phyloP scores from a whole-genome alignment of 768 basidiomycete species.

The Hypsizygus marmoreus region DNA sequence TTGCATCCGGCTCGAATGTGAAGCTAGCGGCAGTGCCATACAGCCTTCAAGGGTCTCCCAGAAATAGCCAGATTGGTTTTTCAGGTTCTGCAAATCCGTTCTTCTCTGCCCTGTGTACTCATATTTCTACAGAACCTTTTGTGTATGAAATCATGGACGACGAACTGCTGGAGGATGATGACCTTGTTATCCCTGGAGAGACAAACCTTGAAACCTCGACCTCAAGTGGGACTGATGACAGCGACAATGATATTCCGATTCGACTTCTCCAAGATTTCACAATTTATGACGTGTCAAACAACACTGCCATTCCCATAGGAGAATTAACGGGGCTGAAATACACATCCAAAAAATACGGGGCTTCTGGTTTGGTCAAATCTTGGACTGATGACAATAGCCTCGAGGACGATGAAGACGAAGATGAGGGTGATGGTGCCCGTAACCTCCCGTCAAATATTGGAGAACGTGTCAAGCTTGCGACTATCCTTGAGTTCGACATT shows the following conservation, averaged over 20 bases:
- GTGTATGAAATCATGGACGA: slow-evolving; percentile 22
- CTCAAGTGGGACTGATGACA: slow-evolving; percentile 22
- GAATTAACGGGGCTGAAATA: slow-evolving; percentile 37
- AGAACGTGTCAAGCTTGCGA: slow-evolving; percentile 38
- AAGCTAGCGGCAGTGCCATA: slow-evolving; percentile 6
- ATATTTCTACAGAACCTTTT: slow-evolving; percentile 6
- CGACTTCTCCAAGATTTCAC: slow-evolving; percentile 56
- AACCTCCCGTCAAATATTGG: slow-evolving; percentile 17
- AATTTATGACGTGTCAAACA: slow-evolving; percentile 45
- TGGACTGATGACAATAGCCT: no score
- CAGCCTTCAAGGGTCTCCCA: not conserved
- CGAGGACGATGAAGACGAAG: slow-evolving; percentile 24
- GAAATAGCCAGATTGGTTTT: not conserved
- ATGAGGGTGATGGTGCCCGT: slow-evolving; percentile 34
- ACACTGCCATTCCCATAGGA: slow-evolving; percentile 40
- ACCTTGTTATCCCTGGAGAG: slow-evolving; percentile 48
- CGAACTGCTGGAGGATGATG: slow-evolving; percentile 40
- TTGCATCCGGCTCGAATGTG: slow-evolving; percentile 16
- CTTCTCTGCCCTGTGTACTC: no score
- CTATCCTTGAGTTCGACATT: slow-evolving; percentile 48
- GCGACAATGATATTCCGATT: slow-evolving; percentile 50
- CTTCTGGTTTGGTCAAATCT: slow-evolving; percentile 42
- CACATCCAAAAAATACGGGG: slow-evolving; percentile 27
- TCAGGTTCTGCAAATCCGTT: not conserved
- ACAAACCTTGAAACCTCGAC: slow-evolving; percentile 19